Percentiles rank a stretch among this genome's conserved stretches.
These are phyloP conservation scores for Rhodotorula sp. DNA, from an alignment of 1,284 basidiomycete species.

Conservation along the genomic window DNA sequence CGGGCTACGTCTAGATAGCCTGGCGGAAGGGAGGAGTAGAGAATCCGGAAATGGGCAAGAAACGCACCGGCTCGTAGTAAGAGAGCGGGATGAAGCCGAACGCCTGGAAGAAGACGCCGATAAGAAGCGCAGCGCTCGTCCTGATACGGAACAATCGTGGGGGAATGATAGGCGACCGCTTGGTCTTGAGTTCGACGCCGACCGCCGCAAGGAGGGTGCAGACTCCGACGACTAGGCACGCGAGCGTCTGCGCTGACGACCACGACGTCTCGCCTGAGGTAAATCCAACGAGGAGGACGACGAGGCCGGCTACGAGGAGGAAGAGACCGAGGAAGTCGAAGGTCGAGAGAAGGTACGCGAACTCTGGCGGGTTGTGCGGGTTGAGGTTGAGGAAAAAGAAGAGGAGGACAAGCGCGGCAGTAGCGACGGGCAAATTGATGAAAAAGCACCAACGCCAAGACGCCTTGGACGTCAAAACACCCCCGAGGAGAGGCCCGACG, in stretches of 20 bases:
- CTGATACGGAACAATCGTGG: conserved; percentile 75
- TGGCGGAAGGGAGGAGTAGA: too few species aligned
- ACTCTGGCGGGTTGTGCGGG: conserved; percentile 35
- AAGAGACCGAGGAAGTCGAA: conserved; percentile 76
- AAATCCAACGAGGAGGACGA: conserved; percentile 36
- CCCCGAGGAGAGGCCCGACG: conserved; percentile 63
- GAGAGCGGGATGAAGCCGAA: conserved; percentile 61
- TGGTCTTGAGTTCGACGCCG: conserved; percentile 66
- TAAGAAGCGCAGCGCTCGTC: conserved; percentile 66
- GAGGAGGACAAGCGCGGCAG: conserved; percentile 59
- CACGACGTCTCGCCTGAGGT: conserved; percentile 45
- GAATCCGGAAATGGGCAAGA: background rate
- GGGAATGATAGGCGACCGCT: conserved; percentile 73
- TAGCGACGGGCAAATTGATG: conserved; percentile 54
- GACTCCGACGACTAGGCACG: conserved; percentile 67
- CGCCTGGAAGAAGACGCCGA: conserved; percentile 66
- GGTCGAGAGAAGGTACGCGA: conserved; percentile 49
- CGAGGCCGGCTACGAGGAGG: conserved; percentile 59
- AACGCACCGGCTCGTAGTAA: conserved; percentile 24
- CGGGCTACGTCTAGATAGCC: too few species aligned
- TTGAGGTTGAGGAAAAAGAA: conserved; percentile 77
- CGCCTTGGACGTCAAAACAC: conserved; percentile 54
- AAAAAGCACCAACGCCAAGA: conserved; percentile 5
- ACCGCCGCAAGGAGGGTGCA: conserved; percentile 60
- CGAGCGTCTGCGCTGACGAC: conserved; percentile 62